Base-by-base conservation (phyloP, 805 yeast species). In the Ascoidea asiatica region DNA sequence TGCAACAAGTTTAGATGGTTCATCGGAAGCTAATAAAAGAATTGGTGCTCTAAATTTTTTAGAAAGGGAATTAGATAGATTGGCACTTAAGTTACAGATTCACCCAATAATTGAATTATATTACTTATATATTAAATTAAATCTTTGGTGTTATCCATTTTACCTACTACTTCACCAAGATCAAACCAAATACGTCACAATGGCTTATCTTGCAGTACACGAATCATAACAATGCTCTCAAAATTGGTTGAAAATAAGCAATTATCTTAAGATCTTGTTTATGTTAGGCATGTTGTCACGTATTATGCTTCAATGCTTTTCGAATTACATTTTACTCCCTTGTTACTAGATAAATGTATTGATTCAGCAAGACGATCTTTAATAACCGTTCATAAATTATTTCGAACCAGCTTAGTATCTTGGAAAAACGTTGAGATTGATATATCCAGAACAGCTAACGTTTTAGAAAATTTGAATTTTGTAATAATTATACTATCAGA, bases 361-460 rank as follows among this genome's bases (percentile, higher is more conserved):
- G 94, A 87, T 54, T 81, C 94, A 23, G 88, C 95, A 1, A 72
- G 97, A 51, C 96, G 88, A 60, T 83, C 94, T 3, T 83, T 89
- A 53, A 96, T 89, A 13, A 89, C 96, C 0, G 94, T 87, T 2
- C 96, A 89, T 61, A 69, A 95, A 57, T 64, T 88, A 40, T 85
- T 77, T 58, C 71, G 96, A 61, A 89, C 89, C 57, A 88, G 89
- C 60, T 67, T 87, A 36, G 80, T 90, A 4, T 89, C 95, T 5
- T 89, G 97, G 97, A 80, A 84, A 50, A 83, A 81, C 42, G 83
- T 88, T 37, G 86, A 86, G 48, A 88, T 86, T 62, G 97, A 89
- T 61, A 82, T 89, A 29, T 81, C 94, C 1, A 71, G 97, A 59
- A 84, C 92, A 0, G 96, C 97, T 2, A 86, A 85, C 50, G 90